Conservation (phyloP, 257 asterid species). For the Lavandula angustifolia region DNA sequence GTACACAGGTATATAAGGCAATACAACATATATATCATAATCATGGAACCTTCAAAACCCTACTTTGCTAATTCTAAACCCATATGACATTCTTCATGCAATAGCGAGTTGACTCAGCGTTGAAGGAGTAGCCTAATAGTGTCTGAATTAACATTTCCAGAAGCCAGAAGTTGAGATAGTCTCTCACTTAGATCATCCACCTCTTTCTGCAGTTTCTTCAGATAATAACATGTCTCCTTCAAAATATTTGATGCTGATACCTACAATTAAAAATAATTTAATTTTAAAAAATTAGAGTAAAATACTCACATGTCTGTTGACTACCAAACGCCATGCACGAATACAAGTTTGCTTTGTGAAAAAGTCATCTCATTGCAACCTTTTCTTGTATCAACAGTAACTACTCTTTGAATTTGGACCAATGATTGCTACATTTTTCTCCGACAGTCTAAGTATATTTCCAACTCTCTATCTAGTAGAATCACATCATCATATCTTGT, state of each 20-base stretch:
- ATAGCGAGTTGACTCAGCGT: constrained; percentile 18
- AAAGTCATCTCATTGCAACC: constrained; percentile 20
- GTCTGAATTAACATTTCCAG: constrained; percentile 43
- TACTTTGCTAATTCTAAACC: too few relatives aligned
- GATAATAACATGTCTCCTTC: constrained; percentile 60
- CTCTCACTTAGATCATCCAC: constrained; percentile 65
- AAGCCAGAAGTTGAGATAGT: constrained; percentile 52
- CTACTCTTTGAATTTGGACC: constrained; percentile 25
- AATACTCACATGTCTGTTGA: not conserved
- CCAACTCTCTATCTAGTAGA: constrained; percentile 7
- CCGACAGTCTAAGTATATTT: not conserved
- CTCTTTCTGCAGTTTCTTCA: constrained; percentile 63
- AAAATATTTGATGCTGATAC: constrained; percentile 48
- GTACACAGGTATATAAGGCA: too few relatives aligned
- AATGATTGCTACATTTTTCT: constrained; percentile 12
- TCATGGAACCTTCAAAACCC: constrained; percentile 1
- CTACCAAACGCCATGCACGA: constrained; percentile 30
- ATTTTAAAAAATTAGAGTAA: not conserved
- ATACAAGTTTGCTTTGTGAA: not conserved
- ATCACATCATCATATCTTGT: constrained; percentile 1
- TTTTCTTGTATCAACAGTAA: constrained; percentile 11
- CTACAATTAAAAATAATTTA: constrained; percentile 27
- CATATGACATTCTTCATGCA: not conserved
- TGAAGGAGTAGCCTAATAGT: constrained; percentile 46
- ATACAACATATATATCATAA: not conserved